Percentiles rank a stretch among this genome's conserved stretches.
Evolutionary conservation across 2,329 filamentous ascomycete genomes (phyloP).

Genomic region (Thielaviopsis populi): DNA sequence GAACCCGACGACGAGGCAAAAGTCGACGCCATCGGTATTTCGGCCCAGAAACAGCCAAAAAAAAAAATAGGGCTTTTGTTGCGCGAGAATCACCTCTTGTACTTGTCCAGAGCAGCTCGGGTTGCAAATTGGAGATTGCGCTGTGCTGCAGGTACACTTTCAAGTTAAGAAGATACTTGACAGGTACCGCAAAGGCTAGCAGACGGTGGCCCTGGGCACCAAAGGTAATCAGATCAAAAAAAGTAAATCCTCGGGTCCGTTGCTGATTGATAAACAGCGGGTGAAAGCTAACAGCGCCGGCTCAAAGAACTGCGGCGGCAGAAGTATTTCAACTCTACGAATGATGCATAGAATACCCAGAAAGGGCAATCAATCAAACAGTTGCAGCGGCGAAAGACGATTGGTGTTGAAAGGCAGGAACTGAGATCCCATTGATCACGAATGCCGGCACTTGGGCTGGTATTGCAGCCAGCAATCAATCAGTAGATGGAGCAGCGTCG

Average conservation of each 20-base stretch:
- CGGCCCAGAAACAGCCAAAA: neutral
- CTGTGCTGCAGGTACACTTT: neutral
- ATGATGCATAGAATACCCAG: neutral
- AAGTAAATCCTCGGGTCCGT: neutral
- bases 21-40: neutral
- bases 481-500: neutral
- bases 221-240: slow-evolving; percentile 15
- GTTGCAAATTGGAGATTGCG: neutral
- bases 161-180: slow-evolving; percentile 1
- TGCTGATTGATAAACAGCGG: slow-evolving; percentile 16
- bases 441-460: neutral
- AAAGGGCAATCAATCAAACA: slow-evolving; percentile 15
- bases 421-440: slow-evolving; percentile 16
- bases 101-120: neutral
- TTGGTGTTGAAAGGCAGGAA: slow-evolving; percentile 12
- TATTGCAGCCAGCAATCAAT: neutral
- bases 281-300: neutral
- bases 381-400: slow-evolving; percentile 14
- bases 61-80: neutral
- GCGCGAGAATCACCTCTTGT: neutral
- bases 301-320: neutral
- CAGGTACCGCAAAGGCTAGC: slow-evolving; percentile 5
- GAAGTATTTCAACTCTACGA: neutral
- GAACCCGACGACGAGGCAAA: neutral
- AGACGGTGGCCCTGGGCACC: neutral